A percentile compares a stretch with the other conserved stretches of the same genome.
Conservation (phyloP, 352 stramenopile species). For the Phytophthora vignae region DNA sequence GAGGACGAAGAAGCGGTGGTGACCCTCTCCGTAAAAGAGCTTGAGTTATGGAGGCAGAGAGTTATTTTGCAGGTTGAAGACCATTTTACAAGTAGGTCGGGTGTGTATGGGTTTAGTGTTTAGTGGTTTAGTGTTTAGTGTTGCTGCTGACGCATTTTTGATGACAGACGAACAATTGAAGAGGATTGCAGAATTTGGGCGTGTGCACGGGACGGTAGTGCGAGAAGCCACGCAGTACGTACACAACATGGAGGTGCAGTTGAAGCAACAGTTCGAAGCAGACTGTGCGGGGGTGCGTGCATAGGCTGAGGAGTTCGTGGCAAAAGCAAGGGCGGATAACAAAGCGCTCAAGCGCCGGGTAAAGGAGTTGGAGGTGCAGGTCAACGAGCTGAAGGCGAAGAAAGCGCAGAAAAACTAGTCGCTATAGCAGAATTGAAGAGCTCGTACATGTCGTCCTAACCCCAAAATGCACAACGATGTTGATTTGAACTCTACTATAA, state of each 20-base stretch:
- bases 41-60: slow-evolving; percentile 69
- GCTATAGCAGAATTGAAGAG: too few species aligned
- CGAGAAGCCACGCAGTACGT: slow-evolving; percentile 77
- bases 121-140: background rate
- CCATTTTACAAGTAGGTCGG: slow-evolving; percentile 68
- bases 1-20: slow-evolving; percentile 36
- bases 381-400: slow-evolving; percentile 15
- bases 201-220: slow-evolving; percentile 69
- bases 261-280: slow-evolving; percentile 58
- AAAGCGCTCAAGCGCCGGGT: slow-evolving; percentile 40
- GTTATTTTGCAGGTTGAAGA: slow-evolving; percentile 70
- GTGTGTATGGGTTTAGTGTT: background rate
- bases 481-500: too few species aligned
- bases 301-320: slow-evolving; percentile 64
- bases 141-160: slow-evolving; percentile 14
- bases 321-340: slow-evolving; percentile 57
- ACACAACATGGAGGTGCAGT: slow-evolving; percentile 59
- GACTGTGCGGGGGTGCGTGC: slow-evolving; percentile 50
- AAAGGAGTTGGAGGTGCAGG: slow-evolving; percentile 10
- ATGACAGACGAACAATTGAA: slow-evolving; percentile 76
- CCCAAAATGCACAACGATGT: too few species aligned
- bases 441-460: too few species aligned
- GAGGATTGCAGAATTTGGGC: slow-evolving; percentile 80
- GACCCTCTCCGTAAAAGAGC: slow-evolving; percentile 55
- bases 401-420: slow-evolving; percentile 9